Percentiles rank a stretch among this genome's conserved stretches.
phyloP scores from a whole-genome alignment of 2,329 filamentous ascomycete species.

The Graphilbum ipis-grandicollis region DNA sequence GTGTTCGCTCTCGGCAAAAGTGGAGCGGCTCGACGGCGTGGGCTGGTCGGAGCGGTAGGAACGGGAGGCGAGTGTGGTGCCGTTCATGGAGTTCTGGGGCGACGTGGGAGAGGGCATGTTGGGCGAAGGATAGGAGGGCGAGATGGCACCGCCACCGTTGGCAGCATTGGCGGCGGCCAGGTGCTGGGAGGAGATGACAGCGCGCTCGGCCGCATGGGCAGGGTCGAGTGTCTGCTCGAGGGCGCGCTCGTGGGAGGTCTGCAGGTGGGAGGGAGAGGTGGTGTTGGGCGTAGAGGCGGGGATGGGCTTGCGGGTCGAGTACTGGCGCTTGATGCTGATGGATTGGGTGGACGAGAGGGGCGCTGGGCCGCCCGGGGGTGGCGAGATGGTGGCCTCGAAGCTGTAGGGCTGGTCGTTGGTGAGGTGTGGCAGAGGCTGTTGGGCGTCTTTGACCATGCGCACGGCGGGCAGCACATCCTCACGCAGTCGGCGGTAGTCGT shows the following conservation, averaged over 20 bases:
- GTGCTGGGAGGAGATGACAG: conserved; percentile 50
- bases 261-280: conserved; percentile 55
- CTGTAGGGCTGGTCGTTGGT: conserved; percentile 24
- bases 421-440: conserved; percentile 60
- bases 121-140: conserved; percentile 42
- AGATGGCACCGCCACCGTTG: conserved; percentile 40
- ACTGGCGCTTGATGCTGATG: conserved; percentile 49
- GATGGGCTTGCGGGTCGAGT: conserved; percentile 59
- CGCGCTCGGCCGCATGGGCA: conserved; percentile 48
- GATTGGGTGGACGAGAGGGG: conserved; percentile 28
- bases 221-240: conserved; percentile 52
- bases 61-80: conserved; percentile 37
- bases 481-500: conserved; percentile 74
- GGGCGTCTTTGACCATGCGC: conserved; percentile 78
- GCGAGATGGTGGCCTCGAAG: conserved; percentile 17
- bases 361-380: conserved; percentile 6
- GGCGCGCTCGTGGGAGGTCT: conserved; percentile 48
- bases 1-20: conserved; percentile 34
- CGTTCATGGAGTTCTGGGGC: conserved; percentile 35
- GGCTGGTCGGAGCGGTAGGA: conserved; percentile 41
- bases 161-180: conserved; percentile 54
- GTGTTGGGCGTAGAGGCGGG: conserved; percentile 53
- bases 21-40: conserved; percentile 34
- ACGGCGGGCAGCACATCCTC: conserved; percentile 86
- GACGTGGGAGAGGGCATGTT: conserved; percentile 55